Evolutionary conservation across 116 monocot species (phyloP), one percentile per base, ranked within the genome.

Genomic region (Dioscorea cayenensis): DNA sequence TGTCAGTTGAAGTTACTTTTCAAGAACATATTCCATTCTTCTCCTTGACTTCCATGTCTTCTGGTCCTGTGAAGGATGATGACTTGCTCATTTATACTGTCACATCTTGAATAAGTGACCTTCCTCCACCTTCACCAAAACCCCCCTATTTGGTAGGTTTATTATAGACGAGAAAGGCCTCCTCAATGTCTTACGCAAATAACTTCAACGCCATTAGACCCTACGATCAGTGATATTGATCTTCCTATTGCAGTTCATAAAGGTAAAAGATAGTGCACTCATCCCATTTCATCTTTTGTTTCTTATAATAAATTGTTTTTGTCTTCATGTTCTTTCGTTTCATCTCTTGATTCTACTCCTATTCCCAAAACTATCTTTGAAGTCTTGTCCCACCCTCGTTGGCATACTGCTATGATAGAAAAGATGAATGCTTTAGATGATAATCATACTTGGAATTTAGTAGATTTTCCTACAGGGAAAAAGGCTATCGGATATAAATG

Each of bases 381-480:
- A 10, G 43, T 38, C 66, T 14, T 18, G 3, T 52, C 17, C 3
- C 52, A 52, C 1, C 52, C 52, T 13, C 1, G 66, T 23, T 23
- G 8, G 6, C 25, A 25, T 25, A n/a, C 7, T 2, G 48, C 72
- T 14, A 72, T 77, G 59, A 11, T 9, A 3, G 36, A 43, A 1
- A 14, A 66, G 17, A n/a, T 73, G 2, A 9, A 60, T 10, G 72
- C 62, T 35, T 14, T 73, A 10, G 18, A 71, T 21, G 19, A 23
- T 11, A 76, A 72, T 29, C 1, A 68, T 1, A 72, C 68, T 21
- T 72, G 66, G 66, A 22, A 51, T 0, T 20, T 71, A 10, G 55
- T 55, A 2, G 1, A 25, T 17, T 5, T 20, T 2, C 70, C 48
- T 9, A 10, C 8, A 14, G 63, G 50, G 2, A 75, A 51, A 32